Conservation (phyloP, 2,329 filamentous ascomycete genomes). For the Diplodia corticola region DNA sequence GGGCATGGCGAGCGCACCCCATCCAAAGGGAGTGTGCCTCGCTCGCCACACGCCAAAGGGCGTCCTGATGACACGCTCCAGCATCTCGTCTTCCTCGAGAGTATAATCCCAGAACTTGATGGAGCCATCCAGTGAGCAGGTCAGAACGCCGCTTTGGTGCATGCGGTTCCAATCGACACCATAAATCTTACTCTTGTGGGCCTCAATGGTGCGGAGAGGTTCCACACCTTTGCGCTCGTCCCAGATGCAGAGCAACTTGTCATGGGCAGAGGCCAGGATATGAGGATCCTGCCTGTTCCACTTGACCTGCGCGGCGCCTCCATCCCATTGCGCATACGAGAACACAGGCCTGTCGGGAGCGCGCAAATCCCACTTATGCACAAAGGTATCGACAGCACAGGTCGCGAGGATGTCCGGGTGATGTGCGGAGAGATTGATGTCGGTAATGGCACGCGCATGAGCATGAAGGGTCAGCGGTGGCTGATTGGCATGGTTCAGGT, state of each 20-base stretch:
- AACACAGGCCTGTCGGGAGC: slow-evolving; percentile 70
- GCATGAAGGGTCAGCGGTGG: slow-evolving; percentile 67
- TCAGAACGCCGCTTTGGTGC: slow-evolving; percentile 69
- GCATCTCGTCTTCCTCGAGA: slow-evolving; percentile 51
- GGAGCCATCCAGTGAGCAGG: slow-evolving; percentile 86
- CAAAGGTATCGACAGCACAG: slow-evolving; percentile 88
- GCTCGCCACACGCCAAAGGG: slow-evolving; percentile 89
- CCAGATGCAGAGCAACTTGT: slow-evolving; percentile 85
- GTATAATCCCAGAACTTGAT: slow-evolving; percentile 92
- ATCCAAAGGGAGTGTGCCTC: slow-evolving; percentile 85
- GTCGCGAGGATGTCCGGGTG: slow-evolving; percentile 87
- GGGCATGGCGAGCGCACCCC: slow-evolving; percentile 85
- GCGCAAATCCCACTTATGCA: slow-evolving; percentile 89
- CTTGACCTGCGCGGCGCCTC: slow-evolving; percentile 91
- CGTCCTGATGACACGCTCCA: slow-evolving; percentile 72
- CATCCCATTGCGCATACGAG: slow-evolving; percentile 62
- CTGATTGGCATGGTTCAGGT: slow-evolving; percentile 59
- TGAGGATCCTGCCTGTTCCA: slow-evolving; percentile 88
- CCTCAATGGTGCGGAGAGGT: slow-evolving; percentile 80
- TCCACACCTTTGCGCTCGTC: slow-evolving; percentile 77
- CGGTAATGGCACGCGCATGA: slow-evolving; percentile 85
- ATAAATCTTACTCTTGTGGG: slow-evolving; percentile 91
- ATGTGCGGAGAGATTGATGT: slow-evolving; percentile 94
- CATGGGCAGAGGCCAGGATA: slow-evolving; percentile 86
- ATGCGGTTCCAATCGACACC: slow-evolving; percentile 92